A percentile compares a stretch with the other conserved stretches of the same genome.
These are phyloP conservation scores for Colletotrichum liaoningense DNA, from an alignment of 2,329 filamentous ascomycete genomes.

Conservation along the genomic window DNA sequence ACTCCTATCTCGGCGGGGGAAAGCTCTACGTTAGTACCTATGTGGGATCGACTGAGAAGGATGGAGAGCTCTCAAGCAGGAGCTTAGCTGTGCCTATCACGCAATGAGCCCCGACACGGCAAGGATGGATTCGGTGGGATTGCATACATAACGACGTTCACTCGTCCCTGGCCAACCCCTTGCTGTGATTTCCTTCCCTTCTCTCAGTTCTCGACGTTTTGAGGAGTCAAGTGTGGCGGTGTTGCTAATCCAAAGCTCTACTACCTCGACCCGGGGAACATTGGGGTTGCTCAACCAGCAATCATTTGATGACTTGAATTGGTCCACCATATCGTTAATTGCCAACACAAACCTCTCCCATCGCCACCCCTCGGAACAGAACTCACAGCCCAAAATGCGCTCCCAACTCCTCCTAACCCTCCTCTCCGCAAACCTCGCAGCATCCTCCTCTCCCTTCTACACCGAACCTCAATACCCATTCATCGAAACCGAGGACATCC, in stretches of 20 bases:
- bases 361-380: too few species aligned
- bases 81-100: constrained; percentile 9
- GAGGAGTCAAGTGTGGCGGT: neutral
- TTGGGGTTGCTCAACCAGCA: too few species aligned
- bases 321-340: too few species aligned
- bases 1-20: constrained; percentile 23
- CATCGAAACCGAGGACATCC: neutral
- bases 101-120: constrained; percentile 5
- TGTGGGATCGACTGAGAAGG: too few species aligned
- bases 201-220: neutral
- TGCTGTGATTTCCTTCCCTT: too few species aligned
- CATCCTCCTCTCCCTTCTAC: neutral
- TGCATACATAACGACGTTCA: constrained; percentile 10
- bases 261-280: too few species aligned
- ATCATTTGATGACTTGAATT: neutral
- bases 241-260: neutral
- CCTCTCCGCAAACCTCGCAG: neutral
- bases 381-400: constrained; percentile 4
- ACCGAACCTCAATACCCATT: neutral
- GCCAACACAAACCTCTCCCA: too few species aligned
- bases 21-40: neutral
- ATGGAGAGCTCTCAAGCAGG: too few species aligned
- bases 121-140: neutral
- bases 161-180: neutral
- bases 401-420: constrained; percentile 4